These are phyloP conservation scores for Psilocybe tampanensis DNA, from an alignment of 768 basidiomycete genomes.

Conservation along the genomic window DNA sequence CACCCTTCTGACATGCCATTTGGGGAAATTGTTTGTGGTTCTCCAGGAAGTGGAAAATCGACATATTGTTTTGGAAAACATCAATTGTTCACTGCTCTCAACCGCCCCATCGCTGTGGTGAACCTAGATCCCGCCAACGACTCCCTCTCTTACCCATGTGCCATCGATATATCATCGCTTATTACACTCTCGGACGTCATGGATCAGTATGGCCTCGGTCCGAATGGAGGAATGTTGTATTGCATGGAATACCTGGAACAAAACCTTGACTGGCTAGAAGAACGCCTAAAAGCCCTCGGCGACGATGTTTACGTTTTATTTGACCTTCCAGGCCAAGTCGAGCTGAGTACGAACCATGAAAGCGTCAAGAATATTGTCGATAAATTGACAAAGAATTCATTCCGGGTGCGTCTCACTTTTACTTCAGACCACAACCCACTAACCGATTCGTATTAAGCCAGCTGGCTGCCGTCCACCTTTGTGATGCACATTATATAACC, in stretches of 20 bases:
- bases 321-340: constrained; percentile 97
- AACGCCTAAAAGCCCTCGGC: constrained; percentile 62
- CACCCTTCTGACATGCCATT: constrained; percentile 67
- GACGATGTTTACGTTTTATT: constrained; percentile 87
- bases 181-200: constrained; percentile 90
- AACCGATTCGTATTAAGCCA: constrained; percentile 33
- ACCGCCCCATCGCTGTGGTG: constrained; percentile 85
- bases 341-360: constrained; percentile 94
- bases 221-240: constrained; percentile 95
- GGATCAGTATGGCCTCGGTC: constrained; percentile 82
- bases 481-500: constrained; percentile 96
- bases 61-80: constrained; percentile 89
- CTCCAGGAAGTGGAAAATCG: constrained; percentile 87
- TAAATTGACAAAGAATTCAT: constrained; percentile 66
- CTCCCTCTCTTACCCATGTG: constrained; percentile 87
- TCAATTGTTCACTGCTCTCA: constrained; percentile 85
- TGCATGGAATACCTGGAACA: constrained; percentile 96
- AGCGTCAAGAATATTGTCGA: constrained; percentile 82
- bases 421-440: constrained; percentile 1
- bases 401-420: constrained; percentile 65
- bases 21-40: constrained; percentile 84
- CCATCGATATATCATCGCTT: constrained; percentile 80
- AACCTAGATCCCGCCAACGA: constrained; percentile 98
- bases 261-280: constrained; percentile 91
- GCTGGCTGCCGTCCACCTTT: constrained; percentile 94